phyloP scores from a whole-genome alignment of 768 basidiomycete species.

The Kondoa subrosea region DNA sequence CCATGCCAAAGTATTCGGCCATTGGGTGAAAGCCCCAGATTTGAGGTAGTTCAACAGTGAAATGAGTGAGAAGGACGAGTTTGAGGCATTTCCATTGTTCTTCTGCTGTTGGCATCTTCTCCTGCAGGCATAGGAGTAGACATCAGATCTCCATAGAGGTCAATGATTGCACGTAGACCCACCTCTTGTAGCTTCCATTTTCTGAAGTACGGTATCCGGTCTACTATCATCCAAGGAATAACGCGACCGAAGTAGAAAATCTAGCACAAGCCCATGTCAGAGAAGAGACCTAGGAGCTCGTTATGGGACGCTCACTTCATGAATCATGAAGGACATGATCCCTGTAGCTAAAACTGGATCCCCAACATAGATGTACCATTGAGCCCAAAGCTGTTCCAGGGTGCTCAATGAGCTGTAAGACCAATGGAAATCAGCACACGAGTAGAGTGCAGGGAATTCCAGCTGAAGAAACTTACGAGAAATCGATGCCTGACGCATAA shows the following conservation, averaged over 20 bases:
- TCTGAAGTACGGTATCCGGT: constrained; percentile 80
- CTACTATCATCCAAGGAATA: constrained; percentile 89
- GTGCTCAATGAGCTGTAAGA: neutral
- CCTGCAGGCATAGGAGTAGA: neutral
- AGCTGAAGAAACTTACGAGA: no score
- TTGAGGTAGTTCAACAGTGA: constrained; percentile 74
- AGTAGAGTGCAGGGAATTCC: neutral
- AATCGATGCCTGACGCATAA: neutral
- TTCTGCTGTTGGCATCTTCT: neutral
- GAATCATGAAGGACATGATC: constrained; percentile 74
- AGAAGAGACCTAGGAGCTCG: no score
- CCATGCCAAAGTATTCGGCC: constrained; percentile 72
- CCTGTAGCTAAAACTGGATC: constrained; percentile 88
- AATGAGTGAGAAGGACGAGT: constrained; percentile 81
- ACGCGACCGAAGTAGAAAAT: constrained; percentile 91
- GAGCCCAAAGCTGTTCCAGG: constrained; percentile 48
- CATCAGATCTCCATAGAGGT: neutral
- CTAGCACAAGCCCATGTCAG: constrained; percentile 41
- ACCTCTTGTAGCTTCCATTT: constrained; percentile 83
- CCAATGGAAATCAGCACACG: neutral
- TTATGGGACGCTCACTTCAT: constrained; percentile 51
- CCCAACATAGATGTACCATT: constrained; percentile 70
- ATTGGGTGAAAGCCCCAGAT: constrained; percentile 36
- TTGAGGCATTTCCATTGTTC: constrained; percentile 84
- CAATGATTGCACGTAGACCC: constrained; percentile 20